phyloP scores from a whole-genome alignment of 2,329 filamentous ascomycete genomes.

The Huntiella decipiens region DNA sequence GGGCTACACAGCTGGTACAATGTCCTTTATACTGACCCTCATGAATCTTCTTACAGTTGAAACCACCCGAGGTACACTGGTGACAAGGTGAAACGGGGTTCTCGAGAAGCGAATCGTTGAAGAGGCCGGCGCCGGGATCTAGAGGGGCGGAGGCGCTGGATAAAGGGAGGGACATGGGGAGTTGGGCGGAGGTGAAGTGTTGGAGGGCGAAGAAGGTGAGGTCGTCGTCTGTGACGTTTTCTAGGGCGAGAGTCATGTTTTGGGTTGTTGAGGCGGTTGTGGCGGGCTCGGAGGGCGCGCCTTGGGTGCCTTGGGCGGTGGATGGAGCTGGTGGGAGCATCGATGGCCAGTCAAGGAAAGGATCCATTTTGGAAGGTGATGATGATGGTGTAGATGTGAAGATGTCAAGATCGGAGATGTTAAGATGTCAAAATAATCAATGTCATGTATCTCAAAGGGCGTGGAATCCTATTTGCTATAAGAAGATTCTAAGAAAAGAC shows the following conservation, averaged over 20 bases:
- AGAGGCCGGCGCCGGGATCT: constrained; percentile 10
- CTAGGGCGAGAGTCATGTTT: constrained; percentile 32
- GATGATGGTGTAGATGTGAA: not conserved
- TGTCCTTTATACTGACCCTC: constrained; percentile 41
- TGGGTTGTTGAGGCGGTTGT: constrained; percentile 19
- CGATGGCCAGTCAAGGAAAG: not conserved
- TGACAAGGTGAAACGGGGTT: constrained; percentile 29
- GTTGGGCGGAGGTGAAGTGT: constrained; percentile 30
- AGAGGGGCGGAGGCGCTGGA: not conserved
- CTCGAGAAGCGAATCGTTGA: constrained; percentile 19
- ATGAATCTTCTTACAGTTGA: constrained; percentile 39
- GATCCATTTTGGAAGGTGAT: not conserved
- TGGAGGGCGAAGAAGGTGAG: constrained; percentile 40
- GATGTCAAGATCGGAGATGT: not conserved
- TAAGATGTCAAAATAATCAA: not conserved
- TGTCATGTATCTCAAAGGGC: constrained; percentile 1
- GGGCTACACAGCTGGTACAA: constrained; percentile 42
- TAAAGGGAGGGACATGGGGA: constrained; percentile 15
- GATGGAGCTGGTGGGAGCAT: not conserved
- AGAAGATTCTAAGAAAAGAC: too few species aligned
- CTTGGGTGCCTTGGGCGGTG: not conserved
- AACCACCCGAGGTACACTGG: constrained; percentile 32
- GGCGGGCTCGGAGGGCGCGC: constrained; percentile 15
- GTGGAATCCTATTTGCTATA: not conserved
- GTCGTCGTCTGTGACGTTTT: constrained; percentile 37